Evolutionary conservation across 768 basidiomycete species (phyloP).

Genomic region (Lentinula sp.): DNA sequence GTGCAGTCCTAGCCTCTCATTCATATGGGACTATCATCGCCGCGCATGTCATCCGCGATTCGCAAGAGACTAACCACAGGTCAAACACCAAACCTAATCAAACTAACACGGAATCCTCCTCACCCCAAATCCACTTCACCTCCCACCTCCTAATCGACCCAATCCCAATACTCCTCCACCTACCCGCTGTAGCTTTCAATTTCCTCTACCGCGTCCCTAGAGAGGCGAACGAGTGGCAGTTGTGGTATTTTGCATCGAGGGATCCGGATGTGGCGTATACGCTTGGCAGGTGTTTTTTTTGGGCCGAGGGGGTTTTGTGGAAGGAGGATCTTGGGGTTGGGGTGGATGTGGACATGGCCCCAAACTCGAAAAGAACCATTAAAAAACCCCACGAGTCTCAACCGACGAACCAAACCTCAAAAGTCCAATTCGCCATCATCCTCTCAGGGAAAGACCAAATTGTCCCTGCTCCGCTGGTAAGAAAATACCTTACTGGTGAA

Average conservation of each 20-base stretch:
- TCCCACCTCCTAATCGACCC: slow-evolving; percentile 55
- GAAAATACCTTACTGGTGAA: slow-evolving; percentile 26
- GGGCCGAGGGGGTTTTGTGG: slow-evolving; percentile 58
- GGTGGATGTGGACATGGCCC: slow-evolving; percentile 1
- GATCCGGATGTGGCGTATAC: slow-evolving; percentile 59
- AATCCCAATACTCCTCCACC: slow-evolving; percentile 58
- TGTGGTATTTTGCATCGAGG: slow-evolving; percentile 63
- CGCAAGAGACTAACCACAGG: neutral
- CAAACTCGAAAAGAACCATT: slow-evolving; percentile 14
- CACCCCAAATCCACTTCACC: slow-evolving; percentile 25
- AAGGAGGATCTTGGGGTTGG: slow-evolving; percentile 39
- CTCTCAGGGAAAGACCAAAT: slow-evolving; percentile 35
- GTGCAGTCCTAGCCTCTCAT: slow-evolving; percentile 45
- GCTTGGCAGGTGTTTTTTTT: slow-evolving; percentile 58
- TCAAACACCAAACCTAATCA: too few species aligned
- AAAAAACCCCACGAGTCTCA: neutral
- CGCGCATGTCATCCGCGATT: slow-evolving; percentile 41
- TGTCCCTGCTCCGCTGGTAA: slow-evolving; percentile 27
- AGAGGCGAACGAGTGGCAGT: slow-evolving; percentile 53
- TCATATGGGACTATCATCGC: slow-evolving; percentile 59
- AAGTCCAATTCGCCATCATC: slow-evolving; percentile 20
- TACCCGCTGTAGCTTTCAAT: slow-evolving; percentile 57
- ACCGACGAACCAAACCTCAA: neutral
- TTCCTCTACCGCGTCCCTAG: slow-evolving; percentile 55
- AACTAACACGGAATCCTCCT: slow-evolving; percentile 4